Evolutionary conservation across 441 rosid species (phyloP).

Genomic region (Isatis lusitanica): DNA sequence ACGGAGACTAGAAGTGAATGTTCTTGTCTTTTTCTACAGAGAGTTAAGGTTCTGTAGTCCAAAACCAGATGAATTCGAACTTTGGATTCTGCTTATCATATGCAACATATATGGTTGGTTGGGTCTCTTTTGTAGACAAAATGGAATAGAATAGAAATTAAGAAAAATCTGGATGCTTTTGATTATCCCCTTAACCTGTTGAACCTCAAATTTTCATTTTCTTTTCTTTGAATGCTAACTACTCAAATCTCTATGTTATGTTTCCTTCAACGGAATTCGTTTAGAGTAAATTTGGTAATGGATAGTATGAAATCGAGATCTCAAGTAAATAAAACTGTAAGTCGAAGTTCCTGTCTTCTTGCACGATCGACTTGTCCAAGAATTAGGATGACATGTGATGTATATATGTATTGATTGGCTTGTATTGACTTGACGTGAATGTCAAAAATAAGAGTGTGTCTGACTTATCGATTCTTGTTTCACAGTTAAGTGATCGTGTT

Average conservation of each 20-base stretch:
- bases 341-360: neutral
- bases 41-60: neutral
- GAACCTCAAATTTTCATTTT: too few species aligned
- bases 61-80: neutral
- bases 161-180: neutral
- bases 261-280: neutral
- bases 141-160: neutral
- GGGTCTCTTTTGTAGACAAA: neutral
- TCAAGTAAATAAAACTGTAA: too few species aligned
- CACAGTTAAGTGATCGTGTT: slow-evolving; percentile 2
- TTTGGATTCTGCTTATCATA: neutral
- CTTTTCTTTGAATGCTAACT: neutral
- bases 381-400: neutral
- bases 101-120: neutral
- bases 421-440: neutral
- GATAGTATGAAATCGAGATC: too few species aligned
- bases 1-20: neutral
- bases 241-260: neutral
- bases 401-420: neutral
- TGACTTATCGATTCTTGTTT: neutral
- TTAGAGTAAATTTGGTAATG: too few species aligned
- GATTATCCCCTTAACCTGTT: neutral
- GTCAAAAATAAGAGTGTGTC: neutral
- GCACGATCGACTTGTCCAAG: neutral
- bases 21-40: neutral